Conservation (phyloP, 805 yeast species). For the Suhomyces prunicola region DNA sequence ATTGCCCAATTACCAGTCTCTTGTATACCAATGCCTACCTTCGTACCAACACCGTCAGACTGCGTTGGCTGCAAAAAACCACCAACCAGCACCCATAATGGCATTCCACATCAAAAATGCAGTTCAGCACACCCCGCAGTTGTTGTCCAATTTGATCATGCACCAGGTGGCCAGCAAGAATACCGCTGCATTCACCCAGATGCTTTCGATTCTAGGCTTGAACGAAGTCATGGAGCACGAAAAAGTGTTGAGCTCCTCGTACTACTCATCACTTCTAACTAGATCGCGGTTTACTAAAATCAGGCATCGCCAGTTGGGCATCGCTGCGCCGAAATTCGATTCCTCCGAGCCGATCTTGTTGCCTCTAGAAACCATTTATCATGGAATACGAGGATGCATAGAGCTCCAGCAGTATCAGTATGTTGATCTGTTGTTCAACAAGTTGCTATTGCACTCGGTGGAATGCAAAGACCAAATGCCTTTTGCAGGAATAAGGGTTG, state of each 20-base stretch:
- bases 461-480: conserved; percentile 1
- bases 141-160: conserved; percentile 24
- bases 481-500: conserved; percentile 1
- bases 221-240: conserved; percentile 23
- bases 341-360: conserved; percentile 14
- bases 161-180: conserved; percentile 23
- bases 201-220: conserved; percentile 26
- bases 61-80: conserved; percentile 14
- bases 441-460: conserved; percentile 25
- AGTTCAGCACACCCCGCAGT: conserved; percentile 28
- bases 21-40: conserved; percentile 26
- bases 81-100: conserved; percentile 9
- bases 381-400: conserved; percentile 28
- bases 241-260: conserved; percentile 15
- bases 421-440: conserved; percentile 33
- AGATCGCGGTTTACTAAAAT: conserved; percentile 20
- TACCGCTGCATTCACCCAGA: conserved; percentile 15
- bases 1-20: conserved; percentile 24
- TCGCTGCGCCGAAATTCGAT: conserved; percentile 10
- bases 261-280: conserved; percentile 21
- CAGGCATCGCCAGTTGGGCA: conserved; percentile 4
- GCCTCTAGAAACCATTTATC: conserved; percentile 18
- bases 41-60: conserved; percentile 18
- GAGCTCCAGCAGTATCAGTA: conserved; percentile 22
- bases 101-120: conserved; percentile 21